Base-by-base conservation (phyloP, 2,329 filamentous ascomycete species). In the Pseudogymnoascus sp. region DNA sequence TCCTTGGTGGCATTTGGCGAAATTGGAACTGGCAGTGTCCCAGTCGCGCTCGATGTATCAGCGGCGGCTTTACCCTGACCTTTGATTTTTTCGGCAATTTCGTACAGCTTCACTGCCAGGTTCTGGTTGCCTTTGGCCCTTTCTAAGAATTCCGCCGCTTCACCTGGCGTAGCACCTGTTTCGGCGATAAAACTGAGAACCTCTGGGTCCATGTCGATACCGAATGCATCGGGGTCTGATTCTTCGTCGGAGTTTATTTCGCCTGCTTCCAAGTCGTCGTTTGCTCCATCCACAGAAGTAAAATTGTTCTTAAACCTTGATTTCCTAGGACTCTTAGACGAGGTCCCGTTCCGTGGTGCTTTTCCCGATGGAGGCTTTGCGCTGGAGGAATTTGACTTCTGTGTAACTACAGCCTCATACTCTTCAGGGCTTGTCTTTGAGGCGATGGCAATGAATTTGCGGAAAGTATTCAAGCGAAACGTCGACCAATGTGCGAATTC, bases 401-500 rank as follows among this genome's bases (percentile, higher is more conserved):
- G 58, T 39, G 14, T 12, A 9, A 2, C 41, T 15, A 14, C 20
- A 3, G n/a, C 22, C 18, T 33, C 38, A 8, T 60, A 18, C n/a
- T 37, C 33, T 14, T 33, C 9, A 18, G 22, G 7, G 30, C 2
- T 60, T 28, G 25, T 7, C 6, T 28, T 60, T 5, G 58, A 47
- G 2, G 83, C 83, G 4, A 86, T 60, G 2, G 87, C 79, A 15
- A 75, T 72, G 65, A 86, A 86, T 37, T 76, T 79, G 33, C 82
- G 78, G 66, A 78, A 82, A 39, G 72, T 71, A 61, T 84, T 78
- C 36, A 82, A 67, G 30, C 78, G 77, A 61, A 70, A 63, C 33
- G 75, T 72, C 0, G 82, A 75, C 84, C 83, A 87, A 70, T 76
- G 81, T 1, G 80, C 82, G 68, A 85, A 87, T 80, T 82, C 86